These are phyloP conservation scores for Pluteus cervinus DNA, from an alignment of 768 basidiomycete genomes.

Conservation along the genomic window DNA sequence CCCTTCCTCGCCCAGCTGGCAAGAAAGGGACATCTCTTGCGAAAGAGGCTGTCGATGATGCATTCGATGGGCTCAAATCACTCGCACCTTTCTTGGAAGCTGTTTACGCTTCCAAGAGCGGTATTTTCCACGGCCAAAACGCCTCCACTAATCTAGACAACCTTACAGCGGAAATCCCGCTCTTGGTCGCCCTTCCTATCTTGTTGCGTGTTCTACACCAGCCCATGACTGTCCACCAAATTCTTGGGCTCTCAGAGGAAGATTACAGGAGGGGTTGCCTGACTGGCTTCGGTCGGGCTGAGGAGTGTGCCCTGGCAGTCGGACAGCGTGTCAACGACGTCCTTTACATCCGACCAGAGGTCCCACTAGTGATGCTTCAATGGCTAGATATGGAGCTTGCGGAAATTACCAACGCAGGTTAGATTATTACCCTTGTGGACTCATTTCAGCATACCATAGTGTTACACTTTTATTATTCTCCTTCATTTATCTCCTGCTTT, in stretches of 20 bases:
- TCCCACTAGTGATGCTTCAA: slow-evolving; percentile 29
- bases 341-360: slow-evolving; percentile 27
- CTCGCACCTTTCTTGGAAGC: slow-evolving; percentile 54
- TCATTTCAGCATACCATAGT: background rate
- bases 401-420: slow-evolving; percentile 16
- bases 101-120: slow-evolving; percentile 22
- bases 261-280: slow-evolving; percentile 67
- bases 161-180: slow-evolving; percentile 61
- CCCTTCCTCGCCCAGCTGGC: slow-evolving; percentile 55
- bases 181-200: slow-evolving; percentile 68
- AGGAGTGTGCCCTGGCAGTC: slow-evolving; percentile 60
- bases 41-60: slow-evolving; percentile 79
- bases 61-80: slow-evolving; percentile 57
- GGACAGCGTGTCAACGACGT: slow-evolving; percentile 51
- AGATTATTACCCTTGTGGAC: background rate
- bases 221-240: slow-evolving; percentile 37
- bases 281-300: slow-evolving; percentile 71
- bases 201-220: slow-evolving; percentile 45
- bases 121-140: slow-evolving; percentile 10
- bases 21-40: slow-evolving; percentile 49
- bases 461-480: background rate
- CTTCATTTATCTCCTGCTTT: background rate
- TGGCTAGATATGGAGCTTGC: slow-evolving; percentile 47
- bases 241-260: slow-evolving; percentile 54
- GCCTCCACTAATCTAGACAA: slow-evolving; percentile 32